These are phyloP conservation scores for Brassica cretica DNA, from an alignment of 345 rosid genomes.

Conservation along the genomic window DNA sequence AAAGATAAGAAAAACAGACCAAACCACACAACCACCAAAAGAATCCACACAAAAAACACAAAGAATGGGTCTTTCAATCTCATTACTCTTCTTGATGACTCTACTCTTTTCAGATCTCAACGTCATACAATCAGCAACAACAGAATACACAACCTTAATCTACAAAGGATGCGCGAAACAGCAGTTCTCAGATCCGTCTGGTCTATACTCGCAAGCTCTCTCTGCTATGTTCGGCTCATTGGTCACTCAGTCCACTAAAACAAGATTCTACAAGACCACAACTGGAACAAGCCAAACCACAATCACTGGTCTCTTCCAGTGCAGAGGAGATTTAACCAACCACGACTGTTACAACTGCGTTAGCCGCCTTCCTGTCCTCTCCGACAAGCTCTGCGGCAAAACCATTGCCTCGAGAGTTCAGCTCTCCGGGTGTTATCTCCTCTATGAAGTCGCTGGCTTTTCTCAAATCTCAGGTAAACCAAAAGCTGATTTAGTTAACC, in stretches of 20 bases:
- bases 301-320: slow-evolving; percentile 89
- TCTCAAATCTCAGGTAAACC: slow-evolving; percentile 56
- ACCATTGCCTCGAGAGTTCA: slow-evolving; percentile 81
- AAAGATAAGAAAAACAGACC: not conserved
- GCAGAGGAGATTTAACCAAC: slow-evolving; percentile 80
- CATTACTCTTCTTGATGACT: slow-evolving; percentile 38
- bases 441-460: slow-evolving; percentile 84
- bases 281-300: slow-evolving; percentile 69
- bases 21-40: not conserved
- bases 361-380: slow-evolving; percentile 72
- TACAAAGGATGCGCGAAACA: slow-evolving; percentile 92
- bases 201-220: slow-evolving; percentile 81
- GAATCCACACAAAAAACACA: not conserved
- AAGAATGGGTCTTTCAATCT: slow-evolving; percentile 36
- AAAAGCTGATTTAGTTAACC: not conserved
- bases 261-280: slow-evolving; percentile 83
- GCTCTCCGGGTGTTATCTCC: slow-evolving; percentile 81
- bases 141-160: slow-evolving; percentile 68
- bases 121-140: slow-evolving; percentile 53
- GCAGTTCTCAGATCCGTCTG: slow-evolving; percentile 78
- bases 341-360: slow-evolving; percentile 90
- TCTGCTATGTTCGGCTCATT: slow-evolving; percentile 80
- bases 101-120: slow-evolving; percentile 39
- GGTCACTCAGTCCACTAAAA: slow-evolving; percentile 77
- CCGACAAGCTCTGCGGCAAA: slow-evolving; percentile 75